These are phyloP conservation scores for Kluyveromyces siamensis DNA, from an alignment of 805 yeast genomes.

Conservation along the genomic window DNA sequence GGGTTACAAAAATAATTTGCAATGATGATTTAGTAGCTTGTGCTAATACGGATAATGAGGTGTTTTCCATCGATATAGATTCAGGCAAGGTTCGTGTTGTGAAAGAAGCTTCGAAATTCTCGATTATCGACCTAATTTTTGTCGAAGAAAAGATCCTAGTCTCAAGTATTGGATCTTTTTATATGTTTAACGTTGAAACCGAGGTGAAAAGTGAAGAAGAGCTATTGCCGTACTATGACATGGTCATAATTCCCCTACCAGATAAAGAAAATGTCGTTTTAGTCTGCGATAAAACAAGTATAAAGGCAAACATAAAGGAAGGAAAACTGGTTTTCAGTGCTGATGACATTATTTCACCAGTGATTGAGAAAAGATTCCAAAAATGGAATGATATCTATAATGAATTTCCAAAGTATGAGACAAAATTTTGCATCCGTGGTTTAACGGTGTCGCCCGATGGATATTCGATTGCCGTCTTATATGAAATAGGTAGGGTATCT, in stretches of 20 bases:
- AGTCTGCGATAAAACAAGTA: conserved; percentile 14
- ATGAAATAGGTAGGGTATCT: conserved; percentile 20
- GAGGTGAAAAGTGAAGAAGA: neutral
- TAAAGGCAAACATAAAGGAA: conserved; percentile 9
- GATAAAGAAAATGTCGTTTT: conserved; percentile 8
- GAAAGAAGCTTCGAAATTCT: conserved; percentile 12
- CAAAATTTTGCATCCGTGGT: conserved; percentile 21
- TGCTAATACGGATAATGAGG: conserved; percentile 18
- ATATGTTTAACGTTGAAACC: conserved; percentile 6
- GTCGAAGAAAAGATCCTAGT: conserved; percentile 8
- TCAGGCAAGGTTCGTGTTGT: neutral
- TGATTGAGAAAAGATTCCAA: conserved; percentile 19
- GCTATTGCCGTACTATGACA: conserved; percentile 10
- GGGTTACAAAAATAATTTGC: conserved; percentile 20
- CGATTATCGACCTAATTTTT: conserved; percentile 13
- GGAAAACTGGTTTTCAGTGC: conserved; percentile 6
- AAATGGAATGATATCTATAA: conserved; percentile 21
- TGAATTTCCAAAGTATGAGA: conserved; percentile 22
- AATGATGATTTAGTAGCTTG: neutral
- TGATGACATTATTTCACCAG: conserved; percentile 17
- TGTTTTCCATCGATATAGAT: conserved; percentile 7
- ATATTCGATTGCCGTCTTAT: conserved; percentile 20
- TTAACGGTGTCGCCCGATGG: conserved; percentile 22
- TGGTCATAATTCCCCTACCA: conserved; percentile 14
- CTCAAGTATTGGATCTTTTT: conserved; percentile 11